Base-by-base conservation (phyloP, 192 early-diverging fungal genomes). In the Spizellomyces punctatus region DNA sequence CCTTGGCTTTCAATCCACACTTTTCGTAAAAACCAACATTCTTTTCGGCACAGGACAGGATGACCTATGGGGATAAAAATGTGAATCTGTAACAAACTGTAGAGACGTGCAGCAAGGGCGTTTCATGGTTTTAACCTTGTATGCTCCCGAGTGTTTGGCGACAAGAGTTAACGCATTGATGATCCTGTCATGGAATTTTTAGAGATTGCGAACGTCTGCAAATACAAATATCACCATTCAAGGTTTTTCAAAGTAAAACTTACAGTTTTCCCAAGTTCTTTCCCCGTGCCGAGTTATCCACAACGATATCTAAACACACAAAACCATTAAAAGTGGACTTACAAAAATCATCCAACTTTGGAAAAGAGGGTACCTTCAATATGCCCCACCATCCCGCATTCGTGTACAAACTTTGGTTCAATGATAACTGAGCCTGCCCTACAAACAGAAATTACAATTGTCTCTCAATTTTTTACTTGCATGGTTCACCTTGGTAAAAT, bases 1-100 rank as follows among this genome's bases (percentile, higher is more conserved):
- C 65, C 36, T 79, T 78, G 10, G 27, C 27, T 9, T 43, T 46
- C 10, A 80, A 56, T 5, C 58, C 72, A 52, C 72, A 79, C 64
- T 79, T 79, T 48, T 75, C 66, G 58, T 80, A 80, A 60, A 80
- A 80, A 12, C 76, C 77, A 21, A 79, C 57, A 44, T 80, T 80
- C 44, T 79, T 66, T 36, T 80, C 64, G 6, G 36, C 46, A 64
- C 79, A 80, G 36, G 36, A 57, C 6, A 80, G 69, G n/a, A 80
- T 75, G 19, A 76, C 59, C 59, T 61, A 14, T 2, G 27, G 27
- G 27, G 1, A 36, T 36, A 41, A 27, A 17, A 4, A 61, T 22
- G 14, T 27, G 59, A 19, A 55, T 61, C 59, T 27, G 0, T 61
- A 41, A 14, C 52, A 61, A 61, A 61, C 17, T 27, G 52, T 10